phyloP scores from a whole-genome alignment of 1,284 basidiomycete species.

The Naganishia sp. region DNA sequence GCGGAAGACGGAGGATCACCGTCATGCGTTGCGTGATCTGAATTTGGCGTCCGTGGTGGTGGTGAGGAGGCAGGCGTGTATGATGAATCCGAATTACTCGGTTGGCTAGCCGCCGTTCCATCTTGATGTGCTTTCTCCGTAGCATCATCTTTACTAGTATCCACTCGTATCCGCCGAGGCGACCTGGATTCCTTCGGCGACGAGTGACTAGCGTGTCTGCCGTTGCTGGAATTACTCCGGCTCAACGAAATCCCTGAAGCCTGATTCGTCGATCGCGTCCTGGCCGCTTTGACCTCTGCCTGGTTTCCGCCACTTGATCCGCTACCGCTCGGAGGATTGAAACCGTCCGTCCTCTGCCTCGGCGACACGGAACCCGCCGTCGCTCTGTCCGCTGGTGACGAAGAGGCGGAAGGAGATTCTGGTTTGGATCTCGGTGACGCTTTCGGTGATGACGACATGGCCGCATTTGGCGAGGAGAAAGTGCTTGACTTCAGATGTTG shows the following conservation, averaged over 20 bases:
- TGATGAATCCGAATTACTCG: constrained; percentile 22
- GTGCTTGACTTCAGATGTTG: not conserved
- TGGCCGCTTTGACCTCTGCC: not conserved
- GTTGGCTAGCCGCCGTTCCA: not conserved
- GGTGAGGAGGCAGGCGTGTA: constrained; percentile 21
- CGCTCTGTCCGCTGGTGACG: constrained; percentile 1
- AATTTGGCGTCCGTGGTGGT: constrained; percentile 19
- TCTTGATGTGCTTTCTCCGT: not conserved
- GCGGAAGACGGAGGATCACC: constrained; percentile 1
- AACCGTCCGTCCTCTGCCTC: constrained; percentile 7
- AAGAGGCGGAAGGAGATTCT: not conserved
- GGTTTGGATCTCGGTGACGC: constrained; percentile 3
- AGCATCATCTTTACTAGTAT: not conserved
- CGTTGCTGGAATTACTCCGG: not conserved
- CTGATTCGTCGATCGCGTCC: not conserved
- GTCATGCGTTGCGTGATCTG: constrained; percentile 2
- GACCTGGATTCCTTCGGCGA: not conserved
- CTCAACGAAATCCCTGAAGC: not conserved
- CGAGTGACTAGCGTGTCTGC: not conserved
- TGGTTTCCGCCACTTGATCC: not conserved
- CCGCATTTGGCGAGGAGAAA: not conserved
- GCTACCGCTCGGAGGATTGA: not conserved
- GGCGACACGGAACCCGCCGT: constrained; percentile 4
- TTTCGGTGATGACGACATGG: not conserved
- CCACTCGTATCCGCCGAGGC: constrained; percentile 5